phyloP scores from a whole-genome alignment of 192 early-diverging fungal genomes.

The Chytriomyces sp. region DNA sequence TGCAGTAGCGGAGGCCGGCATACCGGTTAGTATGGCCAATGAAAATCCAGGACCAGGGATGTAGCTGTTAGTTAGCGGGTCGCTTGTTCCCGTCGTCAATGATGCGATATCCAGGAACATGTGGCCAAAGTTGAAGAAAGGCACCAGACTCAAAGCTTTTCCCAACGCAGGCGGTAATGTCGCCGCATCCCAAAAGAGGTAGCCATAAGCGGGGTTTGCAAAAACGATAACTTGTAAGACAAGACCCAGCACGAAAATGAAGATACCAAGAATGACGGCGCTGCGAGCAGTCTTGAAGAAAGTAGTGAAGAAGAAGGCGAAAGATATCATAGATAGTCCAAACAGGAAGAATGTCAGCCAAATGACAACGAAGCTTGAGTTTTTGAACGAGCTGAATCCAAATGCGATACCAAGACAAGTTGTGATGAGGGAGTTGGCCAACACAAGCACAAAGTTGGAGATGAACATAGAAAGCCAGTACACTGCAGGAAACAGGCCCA shows the following conservation, averaged over 20 bases:
- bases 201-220: not conserved
- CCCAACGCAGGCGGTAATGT: constrained; percentile 51
- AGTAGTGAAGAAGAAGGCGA: constrained; percentile 61
- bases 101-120: constrained; percentile 65
- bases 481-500: constrained; percentile 8
- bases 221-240: constrained; percentile 38
- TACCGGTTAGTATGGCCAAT: constrained; percentile 51
- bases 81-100: constrained; percentile 30
- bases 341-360: constrained; percentile 62
- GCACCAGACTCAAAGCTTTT: constrained; percentile 48
- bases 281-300: constrained; percentile 50
- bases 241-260: constrained; percentile 59
- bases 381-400: constrained; percentile 54
- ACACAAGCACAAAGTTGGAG: constrained; percentile 29
- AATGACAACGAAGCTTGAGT: constrained; percentile 52
- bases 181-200: not conserved
- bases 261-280: constrained; percentile 65
- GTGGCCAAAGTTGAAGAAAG: constrained; percentile 47
- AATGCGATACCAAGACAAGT: constrained; percentile 55
- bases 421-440: constrained; percentile 54
- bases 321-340: constrained; percentile 61
- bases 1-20: constrained; percentile 37
- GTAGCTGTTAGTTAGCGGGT: constrained; percentile 49
- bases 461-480: constrained; percentile 32
- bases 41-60: constrained; percentile 54